phyloP scores from a whole-genome alignment of 805 yeast genomes.

The Candida ponderosae region DNA sequence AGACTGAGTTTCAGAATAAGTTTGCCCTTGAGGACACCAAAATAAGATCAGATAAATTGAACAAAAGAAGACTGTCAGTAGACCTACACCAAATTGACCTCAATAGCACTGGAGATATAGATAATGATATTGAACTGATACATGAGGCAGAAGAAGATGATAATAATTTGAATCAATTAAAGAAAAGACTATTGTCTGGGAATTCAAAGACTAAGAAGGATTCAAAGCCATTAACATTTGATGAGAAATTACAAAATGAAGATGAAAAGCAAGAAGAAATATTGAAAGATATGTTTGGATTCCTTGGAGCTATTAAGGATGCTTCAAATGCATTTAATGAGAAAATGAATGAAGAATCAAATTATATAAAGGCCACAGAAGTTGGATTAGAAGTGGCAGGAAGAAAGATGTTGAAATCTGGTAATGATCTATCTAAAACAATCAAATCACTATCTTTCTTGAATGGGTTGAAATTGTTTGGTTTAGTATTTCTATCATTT shows the following conservation, averaged over 20 bases:
- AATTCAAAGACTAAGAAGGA: constrained; percentile 9
- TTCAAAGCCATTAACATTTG: constrained; percentile 14
- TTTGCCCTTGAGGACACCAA: constrained; percentile 4
- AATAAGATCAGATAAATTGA: constrained; percentile 1
- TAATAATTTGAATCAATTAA: constrained; percentile 23
- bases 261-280: constrained; percentile 29
- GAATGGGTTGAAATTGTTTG: constrained; percentile 22
- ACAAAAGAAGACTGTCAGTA: constrained; percentile 13
- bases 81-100: constrained; percentile 6
- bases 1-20: constrained; percentile 5
- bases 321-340: constrained; percentile 33
- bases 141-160: constrained; percentile 10
- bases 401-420: constrained; percentile 23
- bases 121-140: not conserved
- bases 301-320: constrained; percentile 27
- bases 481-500: constrained; percentile 17
- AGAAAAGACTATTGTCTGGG: constrained; percentile 22
- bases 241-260: constrained; percentile 27
- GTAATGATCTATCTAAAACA: constrained; percentile 20
- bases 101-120: constrained; percentile 5
- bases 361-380: constrained; percentile 32
- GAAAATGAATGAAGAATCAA: constrained; percentile 29
- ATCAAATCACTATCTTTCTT: constrained; percentile 21
- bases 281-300: constrained; percentile 28
- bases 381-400: constrained; percentile 32